Evolutionary conservation across 2,329 filamentous ascomycete species (phyloP).

Genomic region (Nemania bipapillata): DNA sequence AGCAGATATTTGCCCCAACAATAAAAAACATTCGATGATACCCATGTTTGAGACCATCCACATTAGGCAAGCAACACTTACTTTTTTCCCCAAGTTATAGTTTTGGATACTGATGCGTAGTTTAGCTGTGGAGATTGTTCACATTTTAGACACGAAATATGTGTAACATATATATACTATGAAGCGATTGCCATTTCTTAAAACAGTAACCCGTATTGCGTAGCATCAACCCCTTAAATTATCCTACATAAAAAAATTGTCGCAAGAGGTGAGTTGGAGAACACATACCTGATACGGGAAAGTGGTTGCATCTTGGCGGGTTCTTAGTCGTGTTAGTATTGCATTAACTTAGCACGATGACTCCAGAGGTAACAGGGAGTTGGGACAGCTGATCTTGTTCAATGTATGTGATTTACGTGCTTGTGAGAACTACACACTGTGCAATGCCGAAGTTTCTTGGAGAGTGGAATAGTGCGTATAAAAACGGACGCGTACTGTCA

Average conservation of each 20-base stretch:
- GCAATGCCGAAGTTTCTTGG: rapidly evolving
- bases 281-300: conserved; percentile 17
- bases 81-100: too few species aligned
- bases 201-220: not conserved
- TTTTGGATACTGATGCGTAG: not conserved
- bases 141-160: too few species aligned
- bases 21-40: conserved; percentile 16
- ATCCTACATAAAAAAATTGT: conserved; percentile 1
- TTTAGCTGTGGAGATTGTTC: not conserved
- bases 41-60: not conserved
- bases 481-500: too few species aligned
- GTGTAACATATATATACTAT: not conserved
- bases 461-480: not conserved
- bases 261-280: conserved; percentile 4
- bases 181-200: not conserved
- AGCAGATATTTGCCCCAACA: too few species aligned
- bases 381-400: not conserved
- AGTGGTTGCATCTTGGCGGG: conserved; percentile 12
- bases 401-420: not conserved
- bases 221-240: not conserved
- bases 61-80: not conserved
- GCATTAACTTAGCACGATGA: conserved; percentile 28
- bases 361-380: conserved; percentile 1
- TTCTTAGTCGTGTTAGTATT: conserved; percentile 22
- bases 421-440: not conserved